Conservation (phyloP, 2,329 filamentous ascomycete species). For the Calonectria pseudoturangicola region DNA sequence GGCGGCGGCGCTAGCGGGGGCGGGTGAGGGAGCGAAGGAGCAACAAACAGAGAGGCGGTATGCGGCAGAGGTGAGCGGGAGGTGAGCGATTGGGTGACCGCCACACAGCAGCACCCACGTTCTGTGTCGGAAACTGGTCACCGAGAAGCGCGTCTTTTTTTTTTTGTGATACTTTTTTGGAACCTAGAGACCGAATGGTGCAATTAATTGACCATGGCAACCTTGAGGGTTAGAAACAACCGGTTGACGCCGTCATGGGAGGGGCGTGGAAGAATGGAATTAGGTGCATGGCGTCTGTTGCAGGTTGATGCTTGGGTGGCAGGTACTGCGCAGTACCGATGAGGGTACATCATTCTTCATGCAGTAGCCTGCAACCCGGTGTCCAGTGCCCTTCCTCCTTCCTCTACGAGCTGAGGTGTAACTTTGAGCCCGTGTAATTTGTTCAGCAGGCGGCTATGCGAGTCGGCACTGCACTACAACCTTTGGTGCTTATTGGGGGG, state of each 20-base stretch:
- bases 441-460: constrained; percentile 17
- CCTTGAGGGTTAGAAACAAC: constrained; percentile 29
- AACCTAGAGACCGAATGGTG: constrained; percentile 39
- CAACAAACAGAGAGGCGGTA: constrained; percentile 18
- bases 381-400: neutral
- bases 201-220: neutral
- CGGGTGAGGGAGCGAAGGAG: constrained; percentile 1
- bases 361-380: neutral
- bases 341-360: neutral
- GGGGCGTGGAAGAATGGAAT: constrained; percentile 8
- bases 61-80: constrained; percentile 8
- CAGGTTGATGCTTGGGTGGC: constrained; percentile 9
- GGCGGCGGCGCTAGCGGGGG: constrained; percentile 13
- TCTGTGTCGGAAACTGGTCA: constrained; percentile 44
- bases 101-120: constrained; percentile 10
- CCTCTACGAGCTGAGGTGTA: constrained; percentile 6
- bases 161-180: constrained; percentile 27
- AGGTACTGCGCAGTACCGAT: constrained; percentile 8
- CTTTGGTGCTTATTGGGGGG: neutral
- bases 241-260: constrained; percentile 24
- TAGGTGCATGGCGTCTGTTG: constrained; percentile 2
- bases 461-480: constrained; percentile 19
- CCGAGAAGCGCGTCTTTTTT: constrained; percentile 45
- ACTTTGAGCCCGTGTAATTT: constrained; percentile 5
- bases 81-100: constrained; percentile 23